Conservation (phyloP, 2,329 filamentous ascomycete genomes). For the Diaporthe velutina region DNA sequence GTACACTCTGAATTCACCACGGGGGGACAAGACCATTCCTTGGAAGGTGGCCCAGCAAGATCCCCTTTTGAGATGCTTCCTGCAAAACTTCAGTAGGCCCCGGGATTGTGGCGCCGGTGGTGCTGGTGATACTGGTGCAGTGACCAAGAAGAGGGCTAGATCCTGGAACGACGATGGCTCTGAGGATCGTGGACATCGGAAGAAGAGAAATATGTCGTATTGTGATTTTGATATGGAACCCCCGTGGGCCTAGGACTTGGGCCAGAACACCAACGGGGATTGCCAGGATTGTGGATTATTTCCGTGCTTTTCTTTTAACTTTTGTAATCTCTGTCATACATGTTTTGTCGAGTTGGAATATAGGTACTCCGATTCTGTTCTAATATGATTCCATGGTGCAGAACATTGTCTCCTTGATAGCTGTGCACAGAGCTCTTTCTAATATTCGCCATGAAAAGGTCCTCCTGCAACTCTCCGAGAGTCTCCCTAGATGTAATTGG, state of each 20-base stretch:
- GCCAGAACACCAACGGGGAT: too few relatives aligned
- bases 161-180: neutral
- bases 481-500: too few relatives aligned
- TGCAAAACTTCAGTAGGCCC: neutral
- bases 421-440: neutral
- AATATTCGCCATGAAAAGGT: neutral
- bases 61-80: neutral
- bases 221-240: too few relatives aligned
- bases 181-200: neutral
- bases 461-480: too few relatives aligned
- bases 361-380: too few relatives aligned
- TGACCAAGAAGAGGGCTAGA: neutral
- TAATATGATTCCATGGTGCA: too few relatives aligned
- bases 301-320: neutral
- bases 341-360: neutral
- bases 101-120: too few relatives aligned
- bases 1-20: neutral
- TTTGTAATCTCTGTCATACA: neutral
- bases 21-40: neutral
- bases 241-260: too few relatives aligned
- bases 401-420: too few relatives aligned
- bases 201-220: neutral
- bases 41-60: neutral
- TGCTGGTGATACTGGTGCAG: too few relatives aligned
- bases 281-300: neutral